Conservation (phyloP, 306 rosid species). For the Mimosa pudica region DNA sequence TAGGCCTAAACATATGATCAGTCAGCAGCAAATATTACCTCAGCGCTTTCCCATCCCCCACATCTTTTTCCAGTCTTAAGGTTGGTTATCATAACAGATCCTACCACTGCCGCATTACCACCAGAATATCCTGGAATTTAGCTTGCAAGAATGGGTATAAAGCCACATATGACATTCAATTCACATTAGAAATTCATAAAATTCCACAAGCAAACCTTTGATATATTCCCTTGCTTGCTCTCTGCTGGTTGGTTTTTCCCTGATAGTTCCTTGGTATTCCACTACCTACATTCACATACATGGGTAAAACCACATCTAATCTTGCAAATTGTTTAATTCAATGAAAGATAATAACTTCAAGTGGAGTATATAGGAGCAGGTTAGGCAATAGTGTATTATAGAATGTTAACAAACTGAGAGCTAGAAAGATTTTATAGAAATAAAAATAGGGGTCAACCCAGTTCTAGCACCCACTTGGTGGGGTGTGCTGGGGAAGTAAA, state of each 20-base stretch:
- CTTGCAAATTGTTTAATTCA: constrained; percentile 19
- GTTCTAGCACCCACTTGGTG: too few species aligned
- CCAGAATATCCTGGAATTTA: constrained; percentile 85
- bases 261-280: constrained; percentile 70
- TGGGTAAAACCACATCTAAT: constrained; percentile 36
- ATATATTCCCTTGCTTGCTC: constrained; percentile 85
- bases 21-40: constrained; percentile 55
- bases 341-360: constrained; percentile 26
- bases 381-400: constrained; percentile 13
- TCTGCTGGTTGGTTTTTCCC: constrained; percentile 85
- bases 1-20: constrained; percentile 3
- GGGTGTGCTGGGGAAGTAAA: too few species aligned
- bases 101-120: constrained; percentile 77
- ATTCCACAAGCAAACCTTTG: constrained; percentile 59
- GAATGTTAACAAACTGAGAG: constrained; percentile 10
- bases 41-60: constrained; percentile 85
- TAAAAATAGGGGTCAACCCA: not conserved
- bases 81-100: constrained; percentile 83
- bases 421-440: constrained; percentile 13
- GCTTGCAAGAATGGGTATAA: constrained; percentile 31
- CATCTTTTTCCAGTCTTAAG: constrained; percentile 79
- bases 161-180: constrained; percentile 6
- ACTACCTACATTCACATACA: constrained; percentile 69
- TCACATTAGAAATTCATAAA: constrained; percentile 25
- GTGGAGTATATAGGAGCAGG: constrained; percentile 12